A percentile compares a stretch with the other conserved stretches of the same genome.
phyloP scores from a whole-genome alignment of 495 filamentous ascomycete species.

The Filosporella fistucella region DNA sequence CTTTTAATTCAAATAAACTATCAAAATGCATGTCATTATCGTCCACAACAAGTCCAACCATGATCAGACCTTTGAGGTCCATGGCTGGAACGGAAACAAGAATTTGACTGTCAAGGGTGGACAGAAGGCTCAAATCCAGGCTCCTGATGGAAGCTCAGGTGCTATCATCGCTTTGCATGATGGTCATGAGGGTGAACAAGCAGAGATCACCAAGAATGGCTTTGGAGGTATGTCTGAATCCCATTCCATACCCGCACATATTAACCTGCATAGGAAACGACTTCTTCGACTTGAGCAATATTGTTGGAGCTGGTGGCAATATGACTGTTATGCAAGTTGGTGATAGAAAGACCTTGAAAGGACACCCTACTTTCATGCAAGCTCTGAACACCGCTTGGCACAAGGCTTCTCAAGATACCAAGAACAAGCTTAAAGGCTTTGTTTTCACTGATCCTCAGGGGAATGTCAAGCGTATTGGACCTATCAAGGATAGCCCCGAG shows the following conservation, averaged over 20 bases:
- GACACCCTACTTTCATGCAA: slow-evolving; percentile 36
- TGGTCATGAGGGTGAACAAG: slow-evolving; percentile 35
- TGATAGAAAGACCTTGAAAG: slow-evolving; percentile 31
- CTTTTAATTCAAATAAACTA: too few species aligned
- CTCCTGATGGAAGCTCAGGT: slow-evolving; percentile 29
- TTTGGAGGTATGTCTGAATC: slow-evolving; percentile 16
- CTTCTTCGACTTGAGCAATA: slow-evolving; percentile 36
- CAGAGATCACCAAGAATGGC: slow-evolving; percentile 35
- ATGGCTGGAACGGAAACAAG: slow-evolving; percentile 31
- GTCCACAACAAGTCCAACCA: slow-evolving; percentile 33
- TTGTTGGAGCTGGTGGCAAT: slow-evolving; percentile 36
- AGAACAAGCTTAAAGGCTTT: slow-evolving; percentile 26
- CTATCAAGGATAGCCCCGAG: slow-evolving; percentile 32
- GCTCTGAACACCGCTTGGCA: slow-evolving; percentile 30
- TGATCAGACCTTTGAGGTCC: slow-evolving; percentile 31
- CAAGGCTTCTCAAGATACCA: slow-evolving; percentile 25
- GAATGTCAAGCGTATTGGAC: slow-evolving; percentile 30
- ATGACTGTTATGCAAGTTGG: slow-evolving; percentile 38
- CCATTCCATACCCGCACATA: background rate
- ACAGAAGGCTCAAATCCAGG: slow-evolving; percentile 21
- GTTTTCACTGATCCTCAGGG: slow-evolving; percentile 30
- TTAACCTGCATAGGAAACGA: slow-evolving; percentile 29
- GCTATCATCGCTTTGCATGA: slow-evolving; percentile 37
- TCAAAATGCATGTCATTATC: slow-evolving; percentile 25
- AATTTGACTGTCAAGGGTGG: slow-evolving; percentile 28